Evolutionary conservation across 208 protist genomes (phyloP), one percentile per base, ranked within the genome.

Genomic region (Leptomonas pyrrhocoris): DNA sequence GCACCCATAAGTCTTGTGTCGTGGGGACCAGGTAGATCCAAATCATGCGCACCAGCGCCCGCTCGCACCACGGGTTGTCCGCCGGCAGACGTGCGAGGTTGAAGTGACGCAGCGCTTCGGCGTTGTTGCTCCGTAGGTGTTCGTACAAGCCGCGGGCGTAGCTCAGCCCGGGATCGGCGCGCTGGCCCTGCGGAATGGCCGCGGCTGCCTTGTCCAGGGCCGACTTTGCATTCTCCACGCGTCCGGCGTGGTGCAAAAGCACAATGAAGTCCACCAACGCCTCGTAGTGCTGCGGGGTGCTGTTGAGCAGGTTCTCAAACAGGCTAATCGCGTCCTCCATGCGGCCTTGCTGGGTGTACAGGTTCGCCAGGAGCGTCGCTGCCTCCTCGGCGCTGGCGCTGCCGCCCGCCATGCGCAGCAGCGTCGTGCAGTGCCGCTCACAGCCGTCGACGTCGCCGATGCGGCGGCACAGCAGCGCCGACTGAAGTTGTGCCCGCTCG

Each of bases 11-110:
- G 50, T 92, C 89, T 68, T 94, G 86, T 15, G 77, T 83, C 38
- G 48, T 90, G 13, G 90, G 90, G 50, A 94, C 92, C 23, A 98
- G 82, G 79, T 98, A 99, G 49, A 98, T 94, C 49, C 96, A 85
- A 62, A 98, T 96, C 97, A 99, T 99, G 16, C 91, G 59, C 25
- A 74, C 81, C 28, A 98, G 65, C 13, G 94, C 94, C 0, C 74
- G 66, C 61, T 83, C 81, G 45, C 91, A 88, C 90, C 91, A 99
- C 50, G 78, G 77, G 63, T 90, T 90, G 67, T 86, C 83, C 12
- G 83, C 77, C 8, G 89, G 88, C 42, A 90, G 61, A 3, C 97
- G 79, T 0, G 92, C 94, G 19, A 73, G 50, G 77, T 98, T 98
- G 74, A 98, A 97, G 53, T 83, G 55, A 2, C 76, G 64, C 9